Evolutionary conservation across 2,329 filamentous ascomycete genomes (phyloP).

Genomic region (Chrysoporthe deuterocubensis): DNA sequence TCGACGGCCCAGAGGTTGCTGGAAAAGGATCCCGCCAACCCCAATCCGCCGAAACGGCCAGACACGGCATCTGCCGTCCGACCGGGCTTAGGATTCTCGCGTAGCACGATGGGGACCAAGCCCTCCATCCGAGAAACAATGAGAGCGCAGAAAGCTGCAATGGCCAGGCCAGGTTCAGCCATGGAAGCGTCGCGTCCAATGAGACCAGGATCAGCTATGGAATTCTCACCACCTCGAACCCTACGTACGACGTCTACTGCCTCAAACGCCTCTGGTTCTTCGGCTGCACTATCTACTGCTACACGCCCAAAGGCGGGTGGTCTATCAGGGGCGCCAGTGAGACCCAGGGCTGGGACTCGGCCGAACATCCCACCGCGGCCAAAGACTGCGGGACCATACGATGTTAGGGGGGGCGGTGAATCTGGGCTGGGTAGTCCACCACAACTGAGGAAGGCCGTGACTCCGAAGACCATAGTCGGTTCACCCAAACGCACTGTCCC

Average conservation of each 20-base stretch:
- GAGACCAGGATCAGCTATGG: slow-evolving; percentile 67
- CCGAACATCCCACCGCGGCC: slow-evolving; percentile 63
- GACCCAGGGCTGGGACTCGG: slow-evolving; percentile 57
- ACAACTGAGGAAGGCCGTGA: slow-evolving; percentile 48
- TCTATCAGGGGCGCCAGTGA: slow-evolving; percentile 67
- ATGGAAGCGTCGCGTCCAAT: slow-evolving; percentile 55
- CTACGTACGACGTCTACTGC: slow-evolving; percentile 43
- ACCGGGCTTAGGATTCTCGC: slow-evolving; percentile 64
- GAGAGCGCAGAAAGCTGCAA: slow-evolving; percentile 72
- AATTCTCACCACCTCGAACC: slow-evolving; percentile 57
- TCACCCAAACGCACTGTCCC: slow-evolving; percentile 57
- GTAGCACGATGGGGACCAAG: slow-evolving; percentile 64
- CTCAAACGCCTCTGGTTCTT: slow-evolving; percentile 39
- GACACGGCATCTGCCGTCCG: slow-evolving; percentile 52
- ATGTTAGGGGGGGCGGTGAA: slow-evolving; percentile 49
- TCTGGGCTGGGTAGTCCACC: slow-evolving; percentile 22
- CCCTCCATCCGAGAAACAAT: slow-evolving; percentile 81
- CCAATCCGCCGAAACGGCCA: slow-evolving; percentile 65
- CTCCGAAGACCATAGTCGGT: slow-evolving; percentile 54
- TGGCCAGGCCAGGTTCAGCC: slow-evolving; percentile 42
- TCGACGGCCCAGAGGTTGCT: slow-evolving; percentile 77
- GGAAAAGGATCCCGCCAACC: slow-evolving; percentile 83
- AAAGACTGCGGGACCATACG: slow-evolving; percentile 69
- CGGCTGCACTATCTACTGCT: slow-evolving; percentile 38
- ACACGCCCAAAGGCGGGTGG: slow-evolving; percentile 50